Conservation (phyloP, 2,329 filamentous ascomycete species). For the Dothideomycetes sp. region DNA sequence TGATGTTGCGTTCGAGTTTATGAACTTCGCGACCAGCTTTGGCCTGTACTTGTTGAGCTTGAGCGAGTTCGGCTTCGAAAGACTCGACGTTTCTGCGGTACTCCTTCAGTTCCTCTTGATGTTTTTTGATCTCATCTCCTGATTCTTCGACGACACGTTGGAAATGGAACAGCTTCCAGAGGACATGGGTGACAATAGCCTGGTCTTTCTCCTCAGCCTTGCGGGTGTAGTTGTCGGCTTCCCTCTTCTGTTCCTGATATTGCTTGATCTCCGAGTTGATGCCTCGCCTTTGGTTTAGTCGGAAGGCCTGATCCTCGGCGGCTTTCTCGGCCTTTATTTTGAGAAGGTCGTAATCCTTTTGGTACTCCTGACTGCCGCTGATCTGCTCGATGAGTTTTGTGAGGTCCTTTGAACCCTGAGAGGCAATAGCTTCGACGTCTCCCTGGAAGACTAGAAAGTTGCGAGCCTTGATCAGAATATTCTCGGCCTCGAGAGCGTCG, state of each 20-base stretch:
- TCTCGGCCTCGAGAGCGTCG: slow-evolving; percentile 80
- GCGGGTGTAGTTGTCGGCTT: slow-evolving; percentile 85
- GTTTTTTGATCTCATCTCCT: slow-evolving; percentile 78
- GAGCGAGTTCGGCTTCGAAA: slow-evolving; percentile 70
- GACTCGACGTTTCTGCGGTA: slow-evolving; percentile 79
- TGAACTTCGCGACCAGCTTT: slow-evolving; percentile 65
- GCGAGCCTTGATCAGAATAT: slow-evolving; percentile 93
- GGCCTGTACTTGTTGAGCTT: slow-evolving; percentile 74
- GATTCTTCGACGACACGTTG: slow-evolving; percentile 90
- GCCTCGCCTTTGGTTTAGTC: slow-evolving; percentile 77
- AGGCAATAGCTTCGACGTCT: slow-evolving; percentile 93
- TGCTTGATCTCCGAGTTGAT: slow-evolving; percentile 98
- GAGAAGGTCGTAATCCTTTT: slow-evolving; percentile 85
- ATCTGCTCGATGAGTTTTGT: slow-evolving; percentile 95
- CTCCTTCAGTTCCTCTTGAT: slow-evolving; percentile 91
- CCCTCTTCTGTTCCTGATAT: slow-evolving; percentile 92
- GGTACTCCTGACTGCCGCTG: slow-evolving; percentile 89
- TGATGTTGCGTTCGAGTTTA: slow-evolving; percentile 78
- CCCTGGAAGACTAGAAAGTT: slow-evolving; percentile 99
- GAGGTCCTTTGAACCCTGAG: slow-evolving; percentile 86
- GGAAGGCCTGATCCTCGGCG: slow-evolving; percentile 77
- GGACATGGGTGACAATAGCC: slow-evolving; percentile 82
- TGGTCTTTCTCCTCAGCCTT: slow-evolving; percentile 86
- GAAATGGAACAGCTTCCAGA: slow-evolving; percentile 96
- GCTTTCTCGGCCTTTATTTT: slow-evolving; percentile 80